A percentile compares a stretch with the other conserved stretches of the same genome.
Evolutionary conservation across 148 eudicot species (phyloP).

Genomic region (Fagopyrum homotropicum): DNA sequence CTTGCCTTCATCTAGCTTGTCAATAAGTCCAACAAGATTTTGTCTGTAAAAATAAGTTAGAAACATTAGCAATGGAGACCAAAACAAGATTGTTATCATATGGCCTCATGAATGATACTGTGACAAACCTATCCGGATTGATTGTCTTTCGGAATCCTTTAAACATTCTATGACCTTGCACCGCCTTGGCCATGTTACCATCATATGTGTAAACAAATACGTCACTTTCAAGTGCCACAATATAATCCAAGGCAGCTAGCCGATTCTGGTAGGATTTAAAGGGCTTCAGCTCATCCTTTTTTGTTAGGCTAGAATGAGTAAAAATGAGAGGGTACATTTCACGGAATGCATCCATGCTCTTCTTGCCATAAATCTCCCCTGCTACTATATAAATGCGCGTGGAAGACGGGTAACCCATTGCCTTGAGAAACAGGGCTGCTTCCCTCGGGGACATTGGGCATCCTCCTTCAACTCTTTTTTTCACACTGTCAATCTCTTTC

Average conservation of each 20-base stretch:
- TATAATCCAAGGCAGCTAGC: constrained; percentile 56
- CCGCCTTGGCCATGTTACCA: constrained; percentile 63
- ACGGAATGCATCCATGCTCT: constrained; percentile 27
- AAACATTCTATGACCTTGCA: constrained; percentile 51
- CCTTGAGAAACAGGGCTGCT: constrained; percentile 46
- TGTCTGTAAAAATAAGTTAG: constrained; percentile 19
- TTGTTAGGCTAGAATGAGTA: constrained; percentile 37
- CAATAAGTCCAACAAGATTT: constrained; percentile 35
- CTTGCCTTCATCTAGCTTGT: constrained; percentile 32
- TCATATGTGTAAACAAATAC: constrained; percentile 50
- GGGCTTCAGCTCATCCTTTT: constrained; percentile 35
- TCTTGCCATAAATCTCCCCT: constrained; percentile 45
- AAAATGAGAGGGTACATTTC: constrained; percentile 32
- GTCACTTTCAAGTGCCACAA: constrained; percentile 44
- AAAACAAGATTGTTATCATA: not conserved
- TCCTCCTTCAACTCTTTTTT: constrained; percentile 33
- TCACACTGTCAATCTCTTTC: constrained; percentile 34
- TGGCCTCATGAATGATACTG: not conserved
- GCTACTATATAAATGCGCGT: constrained; percentile 54
- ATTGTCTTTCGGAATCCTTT: constrained; percentile 55
- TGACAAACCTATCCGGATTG: constrained; percentile 38
- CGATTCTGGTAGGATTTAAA: constrained; percentile 32
- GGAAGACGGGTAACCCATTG: constrained; percentile 40
- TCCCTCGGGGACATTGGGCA: constrained; percentile 66
- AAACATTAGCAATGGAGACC: not conserved